phyloP scores from a whole-genome alignment of 129 eudicot species.

The Centella asiatica region DNA sequence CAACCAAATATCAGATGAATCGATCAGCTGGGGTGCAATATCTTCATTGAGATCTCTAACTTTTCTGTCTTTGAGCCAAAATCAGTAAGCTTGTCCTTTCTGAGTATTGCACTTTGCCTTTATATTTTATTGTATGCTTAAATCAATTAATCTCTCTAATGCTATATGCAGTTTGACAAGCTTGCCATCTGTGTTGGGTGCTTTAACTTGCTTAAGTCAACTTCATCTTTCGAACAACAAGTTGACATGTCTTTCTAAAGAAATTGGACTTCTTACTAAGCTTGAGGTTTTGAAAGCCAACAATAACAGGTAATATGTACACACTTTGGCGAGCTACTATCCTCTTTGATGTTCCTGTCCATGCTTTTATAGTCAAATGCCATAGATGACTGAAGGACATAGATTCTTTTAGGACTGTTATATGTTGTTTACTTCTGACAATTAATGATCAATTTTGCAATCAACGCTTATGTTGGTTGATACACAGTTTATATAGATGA shows the following conservation, averaged over 20 bases:
- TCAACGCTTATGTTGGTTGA: background rate
- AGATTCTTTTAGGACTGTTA: background rate
- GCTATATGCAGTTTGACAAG: constrained; percentile 51
- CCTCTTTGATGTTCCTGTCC: background rate
- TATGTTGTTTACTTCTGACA: background rate
- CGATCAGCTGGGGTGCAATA: constrained; percentile 75
- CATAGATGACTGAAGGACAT: background rate
- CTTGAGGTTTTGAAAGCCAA: constrained; percentile 73
- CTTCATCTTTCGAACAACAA: constrained; percentile 64
- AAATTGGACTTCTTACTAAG: constrained; percentile 52
- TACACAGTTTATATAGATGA: background rate
- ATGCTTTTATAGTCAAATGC: background rate
- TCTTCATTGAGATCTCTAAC: constrained; percentile 47
- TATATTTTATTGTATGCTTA: background rate
- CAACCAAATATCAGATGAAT: constrained; percentile 52
- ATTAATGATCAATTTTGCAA: background rate
- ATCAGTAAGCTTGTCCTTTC: constrained; percentile 44
- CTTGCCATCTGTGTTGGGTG: constrained; percentile 67
- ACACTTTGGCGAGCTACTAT: background rate
- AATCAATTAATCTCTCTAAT: constrained; percentile 7
- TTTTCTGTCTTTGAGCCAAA: constrained; percentile 54
- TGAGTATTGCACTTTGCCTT: too few species aligned
- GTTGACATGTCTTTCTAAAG: constrained; percentile 56
- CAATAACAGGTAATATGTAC: constrained; percentile 60
- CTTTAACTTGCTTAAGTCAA: constrained; percentile 59